These are phyloP conservation scores for Fusarium pseudonygamai DNA, from an alignment of 2,329 filamentous ascomycete species.

Conservation along the genomic window DNA sequence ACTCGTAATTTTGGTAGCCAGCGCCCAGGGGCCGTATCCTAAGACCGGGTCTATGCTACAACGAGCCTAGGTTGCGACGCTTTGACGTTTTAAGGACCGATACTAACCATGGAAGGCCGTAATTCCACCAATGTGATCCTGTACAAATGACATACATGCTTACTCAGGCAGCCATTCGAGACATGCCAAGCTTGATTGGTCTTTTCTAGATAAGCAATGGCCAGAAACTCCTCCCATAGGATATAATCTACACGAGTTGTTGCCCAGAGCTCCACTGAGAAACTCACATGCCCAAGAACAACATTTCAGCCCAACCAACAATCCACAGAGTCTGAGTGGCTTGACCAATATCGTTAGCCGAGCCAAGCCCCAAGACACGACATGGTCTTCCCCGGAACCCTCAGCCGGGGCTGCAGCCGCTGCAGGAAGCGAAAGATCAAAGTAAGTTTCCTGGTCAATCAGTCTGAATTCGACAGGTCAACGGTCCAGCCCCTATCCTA, in stretches of 20 bases:
- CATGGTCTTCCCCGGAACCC: slow-evolving; percentile 28
- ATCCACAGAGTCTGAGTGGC: neutral
- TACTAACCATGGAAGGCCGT: neutral
- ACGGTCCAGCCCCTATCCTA: neutral
- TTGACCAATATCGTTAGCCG: neutral
- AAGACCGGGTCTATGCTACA: neutral
- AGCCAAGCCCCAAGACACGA: neutral
- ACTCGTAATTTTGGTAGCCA: neutral
- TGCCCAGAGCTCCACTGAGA: slow-evolving; percentile 2
- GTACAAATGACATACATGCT: neutral
- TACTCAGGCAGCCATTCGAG: neutral
- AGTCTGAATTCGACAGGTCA: neutral
- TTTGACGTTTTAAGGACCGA: neutral
- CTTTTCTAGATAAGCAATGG: neutral
- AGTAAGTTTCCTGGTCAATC: slow-evolving; percentile 1
- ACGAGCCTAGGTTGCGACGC: slow-evolving; percentile 21
- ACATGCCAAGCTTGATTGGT: slow-evolving; percentile 7
- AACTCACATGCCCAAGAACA: neutral
- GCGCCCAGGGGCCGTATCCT: neutral
- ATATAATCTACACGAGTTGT: neutral
- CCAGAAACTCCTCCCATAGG: slow-evolving; percentile 11
- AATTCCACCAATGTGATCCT: slow-evolving; percentile 11
- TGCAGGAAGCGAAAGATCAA: slow-evolving; percentile 32
- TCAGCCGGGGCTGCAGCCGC: slow-evolving; percentile 25
- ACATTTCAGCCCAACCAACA: neutral